phyloP scores from a whole-genome alignment of 257 asterid genomes.

The Jacaranda mimosifolia region DNA sequence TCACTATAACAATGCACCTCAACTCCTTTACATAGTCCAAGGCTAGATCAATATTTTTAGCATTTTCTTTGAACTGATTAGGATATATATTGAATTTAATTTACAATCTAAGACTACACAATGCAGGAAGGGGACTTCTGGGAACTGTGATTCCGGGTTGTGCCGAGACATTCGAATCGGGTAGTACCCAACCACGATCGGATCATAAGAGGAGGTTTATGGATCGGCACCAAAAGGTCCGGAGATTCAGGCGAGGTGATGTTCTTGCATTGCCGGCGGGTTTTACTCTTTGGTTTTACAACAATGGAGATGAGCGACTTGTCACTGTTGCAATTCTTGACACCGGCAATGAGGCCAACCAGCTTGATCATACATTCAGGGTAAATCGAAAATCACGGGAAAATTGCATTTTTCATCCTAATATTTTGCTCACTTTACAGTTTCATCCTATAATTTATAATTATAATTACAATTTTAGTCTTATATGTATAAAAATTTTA shows the following conservation, averaged over 20 bases:
- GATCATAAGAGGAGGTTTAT: constrained; percentile 19
- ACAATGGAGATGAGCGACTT: constrained; percentile 52
- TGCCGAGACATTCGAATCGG: constrained; percentile 63
- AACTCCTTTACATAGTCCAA: constrained; percentile 54
- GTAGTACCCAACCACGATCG: constrained; percentile 1
- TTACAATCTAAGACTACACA: too few species aligned
- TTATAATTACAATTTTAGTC: too few species aligned
- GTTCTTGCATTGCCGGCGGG: constrained; percentile 64
- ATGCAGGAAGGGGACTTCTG: constrained; percentile 57
- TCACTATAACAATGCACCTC: constrained; percentile 63
- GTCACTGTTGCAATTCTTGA: constrained; percentile 65
- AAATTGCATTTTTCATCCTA: too few species aligned
- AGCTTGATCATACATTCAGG: constrained; percentile 66
- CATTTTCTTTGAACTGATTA: too few species aligned
- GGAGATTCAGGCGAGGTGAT: constrained; percentile 54
- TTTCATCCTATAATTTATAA: too few species aligned
- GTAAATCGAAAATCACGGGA: constrained; percentile 30
- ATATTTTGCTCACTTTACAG: too few species aligned
- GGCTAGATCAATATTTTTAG: constrained; percentile 39
- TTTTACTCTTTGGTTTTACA: constrained; percentile 61
- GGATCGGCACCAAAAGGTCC: constrained; percentile 63
- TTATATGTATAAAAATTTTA: too few species aligned
- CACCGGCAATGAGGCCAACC: constrained; percentile 56
- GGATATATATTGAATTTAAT: too few species aligned
- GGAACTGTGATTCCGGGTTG: constrained; percentile 71